Evolutionary conservation across 768 basidiomycete genomes (phyloP), one percentile per base, ranked within the genome.

Genomic region (Porpolomopsis calyptriformis): DNA sequence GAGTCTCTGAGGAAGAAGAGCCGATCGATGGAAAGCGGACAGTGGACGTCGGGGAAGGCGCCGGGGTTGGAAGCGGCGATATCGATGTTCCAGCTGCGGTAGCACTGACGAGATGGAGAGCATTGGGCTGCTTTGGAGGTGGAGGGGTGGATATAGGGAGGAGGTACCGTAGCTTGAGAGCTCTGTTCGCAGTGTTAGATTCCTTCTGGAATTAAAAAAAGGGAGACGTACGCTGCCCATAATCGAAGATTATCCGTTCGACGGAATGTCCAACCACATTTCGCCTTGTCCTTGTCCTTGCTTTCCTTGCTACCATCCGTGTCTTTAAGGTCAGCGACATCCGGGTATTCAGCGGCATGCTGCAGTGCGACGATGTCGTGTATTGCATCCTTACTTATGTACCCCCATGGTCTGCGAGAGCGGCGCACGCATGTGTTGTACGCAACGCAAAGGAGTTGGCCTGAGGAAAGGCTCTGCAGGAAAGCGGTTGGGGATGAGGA

Each of bases 351-450:
- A 19, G 36, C 46, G 0, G 71, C 69, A 45, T 63, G 65, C 57
- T 87, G 85, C 12, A 88, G 73, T 2, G 73, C 68, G 16, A 79
- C 60, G 38, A 93, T 79, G 55, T 89, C 86, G 55, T 93, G 91
- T 14, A 94, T 78, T 2, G 78, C 76, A 47, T 83, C 78, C 36
- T 71, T 64, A 49, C 74, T 84, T 47, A 93, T 82, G 61, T 82
- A 93, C 0, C 90, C 91, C 88, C 89, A 94, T 0, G 87, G 86
- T 52, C 83, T 78, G 39, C 77, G 77, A 6, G 87, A 90, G 48
- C 78, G 76, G 20, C 91, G 77, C 0, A 93, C 83, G 23, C 78
- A 82, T 9, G 74, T 62, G 60, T 93, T 94, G 65, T 90, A 91
- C 0, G 85, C 81, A 2, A 70, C 59, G 54, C 90, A 93, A 10